Percentiles rank a stretch among this genome's conserved stretches.
Conservation (phyloP, 169 alveolate genomes). For the Babesia ovis region DNA sequence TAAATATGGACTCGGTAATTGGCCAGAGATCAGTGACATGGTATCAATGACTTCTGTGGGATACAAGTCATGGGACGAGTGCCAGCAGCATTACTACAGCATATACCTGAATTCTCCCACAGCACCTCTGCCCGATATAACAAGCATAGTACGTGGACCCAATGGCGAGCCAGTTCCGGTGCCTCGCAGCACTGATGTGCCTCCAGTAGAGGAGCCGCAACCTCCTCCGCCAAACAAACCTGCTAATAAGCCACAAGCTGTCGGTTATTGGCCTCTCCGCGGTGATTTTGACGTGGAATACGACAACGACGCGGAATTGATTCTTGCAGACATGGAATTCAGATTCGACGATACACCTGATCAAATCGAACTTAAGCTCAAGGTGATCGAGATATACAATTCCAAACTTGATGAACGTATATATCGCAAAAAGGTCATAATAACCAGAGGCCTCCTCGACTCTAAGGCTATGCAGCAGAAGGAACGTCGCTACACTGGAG, state of each 20-base stretch:
- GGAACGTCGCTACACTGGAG: constrained; percentile 87
- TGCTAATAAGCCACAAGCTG: constrained; percentile 80
- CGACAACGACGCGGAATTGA: constrained; percentile 97
- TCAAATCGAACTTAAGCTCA: constrained; percentile 79
- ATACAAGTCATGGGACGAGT: constrained; percentile 76
- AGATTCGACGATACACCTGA: constrained; percentile 83
- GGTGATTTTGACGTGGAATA: constrained; percentile 98
- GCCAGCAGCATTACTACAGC: constrained; percentile 81
- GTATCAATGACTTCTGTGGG: constrained; percentile 72
- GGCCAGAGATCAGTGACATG: constrained; percentile 80
- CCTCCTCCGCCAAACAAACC: constrained; percentile 61
- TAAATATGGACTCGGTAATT: constrained; percentile 89
- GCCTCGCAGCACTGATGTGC: constrained; percentile 38
- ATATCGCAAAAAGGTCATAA: constrained; percentile 82
- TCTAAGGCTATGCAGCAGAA: constrained; percentile 84
- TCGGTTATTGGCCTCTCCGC: constrained; percentile 96
- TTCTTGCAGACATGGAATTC: constrained; percentile 97
- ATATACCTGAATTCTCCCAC: constrained; percentile 77
- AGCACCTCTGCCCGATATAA: constrained; percentile 77
- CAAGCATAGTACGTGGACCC: constrained; percentile 40
- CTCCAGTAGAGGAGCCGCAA: constrained; percentile 54
- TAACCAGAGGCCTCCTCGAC: constrained; percentile 86
- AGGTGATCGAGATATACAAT: constrained; percentile 86
- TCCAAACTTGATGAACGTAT: constrained; percentile 89
- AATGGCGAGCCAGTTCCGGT: constrained; percentile 61